Conservation (phyloP, 768 basidiomycete species). For the Panus rudis region DNA sequence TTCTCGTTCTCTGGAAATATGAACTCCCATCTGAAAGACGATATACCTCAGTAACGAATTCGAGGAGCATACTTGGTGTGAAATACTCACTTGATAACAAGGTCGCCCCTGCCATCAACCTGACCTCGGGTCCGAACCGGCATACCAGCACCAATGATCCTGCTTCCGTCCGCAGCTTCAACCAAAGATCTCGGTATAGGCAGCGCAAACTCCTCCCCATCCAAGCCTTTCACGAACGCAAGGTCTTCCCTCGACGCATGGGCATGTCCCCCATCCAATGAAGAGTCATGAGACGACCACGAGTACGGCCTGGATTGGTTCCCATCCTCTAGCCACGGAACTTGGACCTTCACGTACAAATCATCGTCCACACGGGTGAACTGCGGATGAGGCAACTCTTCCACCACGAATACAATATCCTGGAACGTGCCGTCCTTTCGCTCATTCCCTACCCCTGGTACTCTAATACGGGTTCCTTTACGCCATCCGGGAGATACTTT, state of each 20-base stretch:
- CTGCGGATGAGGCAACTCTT: constrained; percentile 49
- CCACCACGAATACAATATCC: constrained; percentile 61
- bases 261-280: neutral
- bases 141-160: constrained; percentile 63
- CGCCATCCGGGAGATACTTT: constrained; percentile 58
- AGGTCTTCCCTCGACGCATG: constrained; percentile 25
- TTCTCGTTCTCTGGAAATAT: constrained; percentile 19
- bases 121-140: constrained; percentile 47
- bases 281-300: neutral
- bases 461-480: constrained; percentile 51
- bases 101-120: constrained; percentile 51
- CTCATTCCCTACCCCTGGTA: constrained; percentile 63
- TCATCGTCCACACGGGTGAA: constrained; percentile 54
- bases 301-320: constrained; percentile 8
- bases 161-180: constrained; percentile 41
- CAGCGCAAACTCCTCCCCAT: constrained; percentile 46
- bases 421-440: constrained; percentile 47
- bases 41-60: neutral
- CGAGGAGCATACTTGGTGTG: constrained; percentile 5
- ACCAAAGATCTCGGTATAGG: constrained; percentile 48
- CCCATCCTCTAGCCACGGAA: constrained; percentile 50
- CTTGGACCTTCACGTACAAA: constrained; percentile 44
- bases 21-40: constrained; percentile 21
- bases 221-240: constrained; percentile 48
- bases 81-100: constrained; percentile 51